Evolutionary conservation across 1,284 basidiomycete genomes (phyloP), one percentile per base, ranked within the genome.

Genomic region (Boletellus deceptivus): DNA sequence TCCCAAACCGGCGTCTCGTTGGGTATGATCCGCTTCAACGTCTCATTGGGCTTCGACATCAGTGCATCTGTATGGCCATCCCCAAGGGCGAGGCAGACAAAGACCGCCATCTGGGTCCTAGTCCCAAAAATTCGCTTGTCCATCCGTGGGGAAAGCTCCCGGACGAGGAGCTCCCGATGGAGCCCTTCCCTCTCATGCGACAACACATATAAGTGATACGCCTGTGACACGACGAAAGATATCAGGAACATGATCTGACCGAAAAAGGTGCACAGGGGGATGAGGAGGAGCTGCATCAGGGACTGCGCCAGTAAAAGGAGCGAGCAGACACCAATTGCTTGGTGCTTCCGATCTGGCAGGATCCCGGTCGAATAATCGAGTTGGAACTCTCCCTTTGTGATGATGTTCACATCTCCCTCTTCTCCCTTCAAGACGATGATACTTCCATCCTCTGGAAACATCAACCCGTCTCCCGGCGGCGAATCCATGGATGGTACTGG

Each of bases 61-160:
- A n/a, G n/a, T n/a, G n/a, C n/a, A n/a, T n/a, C n/a, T n/a, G n/a
- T n/a, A n/a, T n/a, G n/a, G n/a, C n/a, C n/a, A 2, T 55, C 46
- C 27, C 49, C 61, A 3, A 67, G 41, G 29, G 48, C 13, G 24
- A 65, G 37, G 29, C 64, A 62, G 34, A 59, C 52, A 9, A 69
- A 56, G 46, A 66, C 65, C 4, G 61, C 55, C 56, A 60, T 65
- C 37, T 67, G 63, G 7, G 65, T 66, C 50, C 65, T 60, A 25
- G 66, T 64, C 4, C 65, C 53, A n/a, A n/a, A n/a, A n/a, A 4
- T 40, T 37, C 51, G 43, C 18, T 56, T 67, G 34, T 50, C 53
- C 53, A 50, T 51, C 17, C 10, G 35, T 9, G 18, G 31, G 4
- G 46, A 35, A 24, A 67, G 59, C 17, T 43, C 20, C 13, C 22